Conservation (phyloP, 805 yeast genomes). For the Teunomyces tritomae region DNA sequence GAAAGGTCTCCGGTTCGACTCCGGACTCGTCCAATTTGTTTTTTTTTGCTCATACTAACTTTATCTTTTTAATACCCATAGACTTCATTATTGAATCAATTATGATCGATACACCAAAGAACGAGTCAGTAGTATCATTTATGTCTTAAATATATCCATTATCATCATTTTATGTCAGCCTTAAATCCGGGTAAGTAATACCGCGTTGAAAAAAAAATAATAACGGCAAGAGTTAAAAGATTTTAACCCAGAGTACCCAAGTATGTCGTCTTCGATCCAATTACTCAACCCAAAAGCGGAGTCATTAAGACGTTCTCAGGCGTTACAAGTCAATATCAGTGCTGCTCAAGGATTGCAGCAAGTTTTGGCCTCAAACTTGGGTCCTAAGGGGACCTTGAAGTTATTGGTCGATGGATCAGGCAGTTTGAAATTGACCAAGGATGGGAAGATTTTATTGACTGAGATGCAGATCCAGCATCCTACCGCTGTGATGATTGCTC, state of each 20-base stretch:
- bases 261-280: slow-evolving; percentile 67
- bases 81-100: background rate
- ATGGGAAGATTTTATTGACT: slow-evolving; percentile 87
- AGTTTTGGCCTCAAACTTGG: slow-evolving; percentile 86
- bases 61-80: background rate
- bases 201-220: slow-evolving; percentile 2
- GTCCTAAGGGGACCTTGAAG: slow-evolving; percentile 96
- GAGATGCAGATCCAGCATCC: slow-evolving; percentile 89
- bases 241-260: slow-evolving; percentile 1
- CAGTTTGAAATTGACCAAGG: slow-evolving; percentile 90
- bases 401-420: slow-evolving; percentile 98
- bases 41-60: no score
- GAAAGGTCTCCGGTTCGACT: slow-evolving; percentile 78
- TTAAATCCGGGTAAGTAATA: slow-evolving; percentile 2
- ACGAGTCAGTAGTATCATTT: no score
- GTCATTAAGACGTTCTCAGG: slow-evolving; percentile 92
- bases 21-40: slow-evolving; percentile 69
- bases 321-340: slow-evolving; percentile 88
- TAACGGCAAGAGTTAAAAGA: slow-evolving; percentile 5
- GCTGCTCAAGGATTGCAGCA: slow-evolving; percentile 97
- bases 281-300: slow-evolving; percentile 96
- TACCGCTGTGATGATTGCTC: slow-evolving; percentile 59
- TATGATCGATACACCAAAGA: no score
- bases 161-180: no score
- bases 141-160: no score